These are phyloP conservation scores for Chlorencoelia australis DNA, from an alignment of 2,329 filamentous ascomycete genomes.

Conservation along the genomic window DNA sequence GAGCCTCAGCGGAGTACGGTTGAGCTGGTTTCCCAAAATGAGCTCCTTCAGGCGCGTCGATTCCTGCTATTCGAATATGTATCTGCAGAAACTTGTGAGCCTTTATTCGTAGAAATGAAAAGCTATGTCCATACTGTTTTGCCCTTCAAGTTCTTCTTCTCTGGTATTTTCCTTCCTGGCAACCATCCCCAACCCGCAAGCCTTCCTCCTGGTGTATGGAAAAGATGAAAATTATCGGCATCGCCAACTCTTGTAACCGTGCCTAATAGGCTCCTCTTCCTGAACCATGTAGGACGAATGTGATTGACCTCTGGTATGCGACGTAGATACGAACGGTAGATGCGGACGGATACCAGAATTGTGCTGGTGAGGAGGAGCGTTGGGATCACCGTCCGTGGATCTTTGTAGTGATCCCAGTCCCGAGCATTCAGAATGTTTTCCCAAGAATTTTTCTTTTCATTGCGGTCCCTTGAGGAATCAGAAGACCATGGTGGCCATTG, in stretches of 20 bases:
- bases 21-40: slow-evolving; percentile 88
- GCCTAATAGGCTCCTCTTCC: slow-evolving; percentile 68
- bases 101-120: slow-evolving; percentile 6
- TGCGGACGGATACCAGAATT: slow-evolving; percentile 41
- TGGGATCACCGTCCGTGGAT: slow-evolving; percentile 43
- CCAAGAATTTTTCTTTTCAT: slow-evolving; percentile 31
- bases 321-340: slow-evolving; percentile 71
- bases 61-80: slow-evolving; percentile 76
- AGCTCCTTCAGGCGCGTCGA: slow-evolving; percentile 86
- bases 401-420: slow-evolving; percentile 44
- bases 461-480: slow-evolving; percentile 17
- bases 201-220: slow-evolving; percentile 86
- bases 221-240: slow-evolving; percentile 91
- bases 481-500: slow-evolving; percentile 39
- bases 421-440: slow-evolving; percentile 35
- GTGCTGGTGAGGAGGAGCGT: slow-evolving; percentile 45
- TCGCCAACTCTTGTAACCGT: slow-evolving; percentile 90
- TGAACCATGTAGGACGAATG: slow-evolving; percentile 66
- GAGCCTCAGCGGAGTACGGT: slow-evolving; percentile 71
- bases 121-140: slow-evolving; percentile 53
- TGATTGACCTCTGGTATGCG: slow-evolving; percentile 71
- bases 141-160: slow-evolving; percentile 57
- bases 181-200: slow-evolving; percentile 89
- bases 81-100: too few relatives aligned
- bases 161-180: slow-evolving; percentile 59